These are phyloP conservation scores for Boletus pseudopeckii DNA, from an alignment of 768 basidiomycete genomes.

Conservation along the genomic window DNA sequence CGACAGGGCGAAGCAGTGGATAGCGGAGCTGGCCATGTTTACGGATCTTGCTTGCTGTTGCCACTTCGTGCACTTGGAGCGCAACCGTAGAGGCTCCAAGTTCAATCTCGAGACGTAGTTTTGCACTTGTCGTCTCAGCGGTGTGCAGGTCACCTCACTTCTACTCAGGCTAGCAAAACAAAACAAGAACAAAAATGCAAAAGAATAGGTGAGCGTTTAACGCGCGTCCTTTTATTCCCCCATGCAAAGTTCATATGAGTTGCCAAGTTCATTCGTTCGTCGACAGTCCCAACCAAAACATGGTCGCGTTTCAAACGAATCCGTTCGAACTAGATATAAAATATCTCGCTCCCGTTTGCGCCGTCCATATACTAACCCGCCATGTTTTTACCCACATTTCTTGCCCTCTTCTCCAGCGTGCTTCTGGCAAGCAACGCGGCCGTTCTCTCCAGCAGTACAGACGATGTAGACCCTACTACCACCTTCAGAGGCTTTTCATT, in stretches of 20 bases:
- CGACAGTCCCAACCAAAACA: constrained; percentile 7
- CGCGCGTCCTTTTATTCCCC: too few relatives aligned
- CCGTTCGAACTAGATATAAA: constrained; percentile 4
- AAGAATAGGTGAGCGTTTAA: not conserved
- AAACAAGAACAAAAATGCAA: not conserved
- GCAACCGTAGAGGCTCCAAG: not conserved
- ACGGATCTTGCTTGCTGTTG: not conserved
- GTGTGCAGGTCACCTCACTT: not conserved
- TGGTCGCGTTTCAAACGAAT: constrained; percentile 13
- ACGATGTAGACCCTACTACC: not conserved
- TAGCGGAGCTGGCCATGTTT: not conserved
- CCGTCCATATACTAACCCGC: not conserved
- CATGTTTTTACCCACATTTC: constrained; percentile 15
- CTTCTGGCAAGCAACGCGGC: constrained; percentile 34
- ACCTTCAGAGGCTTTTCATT: constrained; percentile 21
- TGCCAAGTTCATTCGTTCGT: not conserved
- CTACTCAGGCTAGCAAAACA: not conserved
- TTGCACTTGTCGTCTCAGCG: not conserved
- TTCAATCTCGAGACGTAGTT: not conserved
- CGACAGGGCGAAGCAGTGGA: not conserved
- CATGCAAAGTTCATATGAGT: not conserved
- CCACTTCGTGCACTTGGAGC: not conserved
- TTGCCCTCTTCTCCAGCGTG: constrained; percentile 16
- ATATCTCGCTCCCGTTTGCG: not conserved
- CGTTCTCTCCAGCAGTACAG: constrained; percentile 8